Conservation (phyloP, 176 grass and related monocot species). For the barley (Hordeum vulgare) region MorexV3_pseudomolecules_assembly NC_058522.1:587602765-587603264, state of each 20-base stretch:
- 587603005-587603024: conserved; percentile 71
- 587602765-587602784: conserved; percentile 43
- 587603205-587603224: background rate
- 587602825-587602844: conserved; percentile 51
- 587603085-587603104: background rate
- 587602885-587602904: conserved; percentile 27
- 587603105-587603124: conserved; percentile 24
- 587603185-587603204: background rate
- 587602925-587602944: conserved; percentile 21
- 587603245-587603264: too few species aligned
- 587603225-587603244: too few species aligned
- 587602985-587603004: conserved; percentile 58
- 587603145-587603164: background rate
- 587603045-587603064: background rate
- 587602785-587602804: conserved; percentile 21
- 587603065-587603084: background rate
- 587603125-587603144: background rate
- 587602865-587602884: conserved; percentile 17
- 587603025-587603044: background rate
- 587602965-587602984: conserved; percentile 72
- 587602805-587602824: conserved; percentile 62
- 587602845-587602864: conserved; percentile 45
- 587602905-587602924: conserved; percentile 31
- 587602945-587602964: conserved; percentile 28
- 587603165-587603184: background rate